Evolutionary conservation across 805 yeast species (phyloP), one percentile per base, ranked within the genome.

Genomic region (Torulaspora maleeae): DNA sequence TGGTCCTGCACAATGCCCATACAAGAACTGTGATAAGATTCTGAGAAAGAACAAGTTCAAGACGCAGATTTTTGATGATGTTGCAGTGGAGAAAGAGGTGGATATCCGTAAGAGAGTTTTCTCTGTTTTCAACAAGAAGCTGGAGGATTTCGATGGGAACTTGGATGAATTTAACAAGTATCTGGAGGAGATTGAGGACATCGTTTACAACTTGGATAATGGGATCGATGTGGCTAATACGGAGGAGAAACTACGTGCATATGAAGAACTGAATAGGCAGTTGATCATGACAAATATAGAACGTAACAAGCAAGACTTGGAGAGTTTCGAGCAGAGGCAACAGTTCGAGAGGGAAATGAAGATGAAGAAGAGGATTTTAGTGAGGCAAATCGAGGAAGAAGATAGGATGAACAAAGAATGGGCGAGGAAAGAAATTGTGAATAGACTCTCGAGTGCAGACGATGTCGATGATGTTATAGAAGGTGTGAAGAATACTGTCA

Each of bases 1-100:
- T 41, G 99, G 99, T 3, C 99, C 99, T 0, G 93, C 96, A 0
- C 93, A 90, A 16, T 93, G 99, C 63, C 99, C 99, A 1, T 91
- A 90, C 63, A 85, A 89, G 3, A 81, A 83, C 42, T 93, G 99
- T 71, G 89, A 83, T 46, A 87, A 84, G 71, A 86, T 83, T 9
- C 71, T 93, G 50, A 73, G 99, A 54, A 86, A 86, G 73, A 87
- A 87, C 67, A 80, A 80, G 68, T 93, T 93, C 72, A 95, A 93
- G 70, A 76, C 86, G 32, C 99, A 93, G 68, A 77, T 89, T 2
- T 93, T 93, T 61, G 97, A 91, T 54, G 97, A 93, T 66, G 77
- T 93, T 32, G 73, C 66, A 6, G 95, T 93, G 2, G 99, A 93
- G 64, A 77, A 84, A 50, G 99, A 93, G 61, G 88, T 95, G 30